Evolutionary conservation across 345 rosid genomes (phyloP).

Genomic region (Gynandropsis gynandra): DNA sequence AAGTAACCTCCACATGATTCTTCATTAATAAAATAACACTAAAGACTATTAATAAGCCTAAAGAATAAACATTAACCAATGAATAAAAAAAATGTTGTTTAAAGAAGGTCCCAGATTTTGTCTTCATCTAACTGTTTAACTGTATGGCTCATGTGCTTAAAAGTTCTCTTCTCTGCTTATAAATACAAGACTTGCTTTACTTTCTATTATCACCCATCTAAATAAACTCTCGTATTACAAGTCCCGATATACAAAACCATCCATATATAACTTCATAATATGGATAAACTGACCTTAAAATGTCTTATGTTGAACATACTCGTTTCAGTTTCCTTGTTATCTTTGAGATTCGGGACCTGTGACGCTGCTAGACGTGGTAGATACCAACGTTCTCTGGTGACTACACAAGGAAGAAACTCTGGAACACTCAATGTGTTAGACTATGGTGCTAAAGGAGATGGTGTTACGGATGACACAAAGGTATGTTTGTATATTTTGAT

Average conservation of each 20-base stretch:
- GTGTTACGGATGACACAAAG: conserved; percentile 67
- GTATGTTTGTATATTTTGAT: conserved; percentile 26
- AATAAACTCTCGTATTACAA: conserved; percentile 3
- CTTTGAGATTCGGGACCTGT: conserved; percentile 31
- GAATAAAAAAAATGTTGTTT: conserved; percentile 27
- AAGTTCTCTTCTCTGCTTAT: conserved; percentile 26
- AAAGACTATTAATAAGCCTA: background rate
- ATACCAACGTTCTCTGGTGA: conserved; percentile 16
- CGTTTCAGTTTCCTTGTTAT: conserved; percentile 28
- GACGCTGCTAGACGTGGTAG: conserved; percentile 48
- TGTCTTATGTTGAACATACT: conserved; percentile 21
- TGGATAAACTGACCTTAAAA: conserved; percentile 27
- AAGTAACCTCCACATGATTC: conserved; percentile 18
- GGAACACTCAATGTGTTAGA: conserved; percentile 45
- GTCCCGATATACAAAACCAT: background rate
- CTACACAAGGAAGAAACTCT: conserved; percentile 19
- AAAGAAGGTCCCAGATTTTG: conserved; percentile 24
- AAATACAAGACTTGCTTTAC: conserved; percentile 23
- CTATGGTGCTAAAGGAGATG: conserved; percentile 83
- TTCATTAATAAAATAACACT: conserved; percentile 1
- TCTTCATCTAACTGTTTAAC: conserved; percentile 33
- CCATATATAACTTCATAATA: conserved; percentile 17
- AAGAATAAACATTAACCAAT: conserved; percentile 14
- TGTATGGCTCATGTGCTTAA: conserved; percentile 16
- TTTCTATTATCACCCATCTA: conserved; percentile 12